Conservation (phyloP, 2,329 filamentous ascomycete genomes). For the Neodidymelliopsis sp. region DNA sequence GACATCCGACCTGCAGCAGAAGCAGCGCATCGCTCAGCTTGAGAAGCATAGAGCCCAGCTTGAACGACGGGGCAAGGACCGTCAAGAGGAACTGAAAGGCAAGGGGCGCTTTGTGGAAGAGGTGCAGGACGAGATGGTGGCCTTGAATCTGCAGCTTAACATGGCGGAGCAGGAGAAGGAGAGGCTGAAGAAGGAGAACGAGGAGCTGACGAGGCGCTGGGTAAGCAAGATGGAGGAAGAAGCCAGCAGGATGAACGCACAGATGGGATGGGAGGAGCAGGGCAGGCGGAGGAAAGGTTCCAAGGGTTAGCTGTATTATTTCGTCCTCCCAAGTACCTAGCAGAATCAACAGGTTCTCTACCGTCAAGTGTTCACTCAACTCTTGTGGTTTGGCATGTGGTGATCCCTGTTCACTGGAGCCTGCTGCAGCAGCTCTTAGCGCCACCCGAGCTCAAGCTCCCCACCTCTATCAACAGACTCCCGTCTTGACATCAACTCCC, state of each 20-base stretch:
- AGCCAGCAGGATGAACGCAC: constrained; percentile 81
- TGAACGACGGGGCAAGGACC: constrained; percentile 74
- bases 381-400: neutral
- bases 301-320: neutral
- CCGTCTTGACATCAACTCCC: constrained; percentile 17
- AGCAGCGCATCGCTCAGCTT: constrained; percentile 67
- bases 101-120: constrained; percentile 86
- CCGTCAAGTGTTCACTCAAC: neutral
- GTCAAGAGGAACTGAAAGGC: constrained; percentile 82
- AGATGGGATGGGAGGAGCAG: constrained; percentile 39
- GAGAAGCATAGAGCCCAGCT: constrained; percentile 69
- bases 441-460: constrained; percentile 29
- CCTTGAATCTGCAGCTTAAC: constrained; percentile 85
- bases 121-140: constrained; percentile 91
- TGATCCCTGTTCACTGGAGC: constrained; percentile 6
- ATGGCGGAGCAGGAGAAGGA: constrained; percentile 79
- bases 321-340: neutral
- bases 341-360: neutral
- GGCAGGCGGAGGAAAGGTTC: neutral
- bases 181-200: constrained; percentile 81
- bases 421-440: constrained; percentile 6
- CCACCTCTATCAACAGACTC: constrained; percentile 29
- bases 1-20: constrained; percentile 65
- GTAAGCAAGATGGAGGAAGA: constrained; percentile 87
- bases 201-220: constrained; percentile 88